Evolutionary conservation across 1,284 basidiomycete species (phyloP), one percentile per base, ranked within the genome.

Genomic region (Heliocybe sulcata): DNA sequence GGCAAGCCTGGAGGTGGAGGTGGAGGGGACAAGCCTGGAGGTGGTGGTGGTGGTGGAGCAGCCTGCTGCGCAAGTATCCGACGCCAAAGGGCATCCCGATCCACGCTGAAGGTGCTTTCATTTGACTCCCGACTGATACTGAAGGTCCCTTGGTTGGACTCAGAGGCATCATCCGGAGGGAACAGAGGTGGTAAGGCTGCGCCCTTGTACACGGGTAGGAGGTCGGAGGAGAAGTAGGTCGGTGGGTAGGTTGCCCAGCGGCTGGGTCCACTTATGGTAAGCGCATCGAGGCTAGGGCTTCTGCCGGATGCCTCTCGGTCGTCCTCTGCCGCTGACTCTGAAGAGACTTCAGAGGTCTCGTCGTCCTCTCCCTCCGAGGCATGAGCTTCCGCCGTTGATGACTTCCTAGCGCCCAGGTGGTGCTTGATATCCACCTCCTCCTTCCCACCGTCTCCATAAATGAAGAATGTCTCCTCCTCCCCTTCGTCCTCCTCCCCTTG

Each of bases 231-330:
- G 63, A 89, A 89, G 58, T 81, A 76, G 2, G 77, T 76, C 29
- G 71, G 63, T 2, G 85, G 82, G 60, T 85, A 90, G 26, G 58
- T 63, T 2, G 83, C 87, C 87, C 86, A 88, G 49, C 86, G 75
- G 25, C 45, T 42, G 9, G 47, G 16, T 35, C 45, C 38, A n/a
- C 52, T 51, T 38, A 35, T 45, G 29, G 53, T 47, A 14, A 22
- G n/a, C 12, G 10, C 25, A 14, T 12, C 19, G 27, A 10, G 14
- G 10, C n/a, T n/a, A n/a, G n/a, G n/a, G n/a, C n/a, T n/a, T n/a
- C n/a, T n/a, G n/a, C n/a, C n/a, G n/a, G n/a, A n/a, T n/a, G n/a
- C n/a, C n/a, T n/a, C n/a, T n/a, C n/a, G n/a, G 23, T 26, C 47
- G 38, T 42, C 38, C n/a, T 42, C 19, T 8, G 38, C 6, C 38